Base-by-base conservation (phyloP, 2,329 filamentous ascomycete genomes). In the Raffaelea deltoideospora region DNA sequence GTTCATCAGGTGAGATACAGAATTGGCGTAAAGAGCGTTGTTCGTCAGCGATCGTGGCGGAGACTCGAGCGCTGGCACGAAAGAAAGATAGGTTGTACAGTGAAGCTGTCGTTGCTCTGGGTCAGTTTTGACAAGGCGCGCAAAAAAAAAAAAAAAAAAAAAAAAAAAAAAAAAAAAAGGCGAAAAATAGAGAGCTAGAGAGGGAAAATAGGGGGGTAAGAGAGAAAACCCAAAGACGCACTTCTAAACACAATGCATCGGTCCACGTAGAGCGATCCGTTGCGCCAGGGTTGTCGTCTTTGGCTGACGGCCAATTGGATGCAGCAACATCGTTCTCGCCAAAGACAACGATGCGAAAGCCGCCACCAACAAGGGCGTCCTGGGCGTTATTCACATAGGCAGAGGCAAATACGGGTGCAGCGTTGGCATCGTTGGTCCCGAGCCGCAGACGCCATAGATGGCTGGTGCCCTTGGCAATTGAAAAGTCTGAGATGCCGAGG, bases 1-100 rank as follows among this genome's bases (percentile, higher is more conserved):
- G 10, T 52, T 47, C 15, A 41, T 13, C 9, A 54, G 41, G 17
- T 52, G 49, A 11, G 58, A 48, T 9, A 66, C 45, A 3, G 58
- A 64, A 1, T 55, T 51, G 0, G 65, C 72, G 35, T 76, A 78
- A 6, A 68, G 50, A 23, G 55, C 45, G 43, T 65, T 86, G 42
- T 63, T 65, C 3, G 55, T 78, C 23, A 69, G 59, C 33, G 69
- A 60, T 6, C 37, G 36, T 14, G 20, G 37, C 5, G 45, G 41
- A n/a, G 26, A 18, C 7, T 34, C 22, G 17, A 44, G 28, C 22
- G 17, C 29, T 3, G 67, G 66, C 1, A 67, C 51, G 37, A 65
- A 58, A 2, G 65, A 69, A 17, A 64, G 43, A 34, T 67, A 55
- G 2, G 53, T 56, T 14, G 55, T 53, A 49, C 67, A 72, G 20